Evolutionary conservation across 352 stramenopile genomes (phyloP).

Genomic region (Globisporangium irregulare): DNA sequence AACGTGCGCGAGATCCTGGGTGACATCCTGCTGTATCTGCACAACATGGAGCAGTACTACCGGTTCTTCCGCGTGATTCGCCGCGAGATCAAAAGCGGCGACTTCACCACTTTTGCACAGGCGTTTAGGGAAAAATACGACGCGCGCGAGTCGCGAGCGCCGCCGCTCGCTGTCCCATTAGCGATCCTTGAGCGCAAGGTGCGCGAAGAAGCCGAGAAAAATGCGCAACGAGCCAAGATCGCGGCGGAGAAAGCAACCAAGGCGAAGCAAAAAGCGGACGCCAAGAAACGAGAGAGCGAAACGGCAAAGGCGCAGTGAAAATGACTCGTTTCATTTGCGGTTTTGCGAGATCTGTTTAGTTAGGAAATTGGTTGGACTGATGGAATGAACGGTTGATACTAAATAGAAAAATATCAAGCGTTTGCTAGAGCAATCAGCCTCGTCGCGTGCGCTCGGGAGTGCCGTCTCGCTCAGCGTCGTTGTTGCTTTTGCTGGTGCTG

Average conservation of each 20-base stretch:
- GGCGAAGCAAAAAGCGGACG: slow-evolving; percentile 12
- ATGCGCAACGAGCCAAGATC: slow-evolving; percentile 26
- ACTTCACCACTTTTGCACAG: slow-evolving; percentile 41
- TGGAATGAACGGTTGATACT: not conserved
- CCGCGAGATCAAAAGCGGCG: slow-evolving; percentile 34
- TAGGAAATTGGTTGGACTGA: not conserved
- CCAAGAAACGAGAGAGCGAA: not conserved
- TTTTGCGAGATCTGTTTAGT: not conserved
- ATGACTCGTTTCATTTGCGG: not conserved
- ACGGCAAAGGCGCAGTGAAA: not conserved
- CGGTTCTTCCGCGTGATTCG: slow-evolving; percentile 64
- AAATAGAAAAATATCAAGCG: slow-evolving; percentile 4
- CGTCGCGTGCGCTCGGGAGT: slow-evolving; percentile 17
- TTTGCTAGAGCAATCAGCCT: slow-evolving; percentile 8
- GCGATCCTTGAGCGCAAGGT: slow-evolving; percentile 57
- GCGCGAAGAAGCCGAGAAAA: slow-evolving; percentile 44
- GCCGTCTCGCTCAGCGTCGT: slow-evolving; percentile 28
- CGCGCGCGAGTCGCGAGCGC: slow-evolving; percentile 39
- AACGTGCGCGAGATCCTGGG: slow-evolving; percentile 91
- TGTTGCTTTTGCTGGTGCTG: slow-evolving; percentile 22
- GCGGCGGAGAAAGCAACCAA: slow-evolving; percentile 22
- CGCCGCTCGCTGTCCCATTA: slow-evolving; percentile 43
- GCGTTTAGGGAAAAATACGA: slow-evolving; percentile 46
- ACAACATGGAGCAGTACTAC: slow-evolving; percentile 84
- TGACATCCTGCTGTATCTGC: slow-evolving; percentile 88